Percentiles rank a stretch among this genome's conserved stretches.
Conservation (phyloP, 2,329 filamentous ascomycete genomes). For the Botrytis cinerea region DNA sequence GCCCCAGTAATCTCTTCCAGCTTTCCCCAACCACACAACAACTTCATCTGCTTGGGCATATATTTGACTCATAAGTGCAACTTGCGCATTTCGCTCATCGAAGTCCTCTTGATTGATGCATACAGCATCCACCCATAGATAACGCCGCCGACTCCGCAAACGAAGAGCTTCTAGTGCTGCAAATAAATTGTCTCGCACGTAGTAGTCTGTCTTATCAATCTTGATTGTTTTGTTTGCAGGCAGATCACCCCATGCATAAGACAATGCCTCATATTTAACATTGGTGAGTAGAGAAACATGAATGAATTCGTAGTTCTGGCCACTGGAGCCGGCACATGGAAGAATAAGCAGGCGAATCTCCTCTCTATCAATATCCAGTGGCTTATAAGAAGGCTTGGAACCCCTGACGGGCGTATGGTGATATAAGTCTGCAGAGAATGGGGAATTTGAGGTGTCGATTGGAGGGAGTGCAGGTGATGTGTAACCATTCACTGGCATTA, state of each 20-base stretch:
- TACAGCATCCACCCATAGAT: conserved; percentile 22
- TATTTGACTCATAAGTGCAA: conserved; percentile 21
- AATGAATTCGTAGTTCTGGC: conserved; percentile 19
- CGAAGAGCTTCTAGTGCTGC: conserved; percentile 11
- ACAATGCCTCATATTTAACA: conserved; percentile 25
- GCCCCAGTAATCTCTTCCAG: conserved; percentile 23
- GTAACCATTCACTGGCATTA: not conserved
- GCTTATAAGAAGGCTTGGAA: not conserved
- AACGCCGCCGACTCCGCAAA: conserved; percentile 5
- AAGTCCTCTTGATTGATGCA: conserved; percentile 25
- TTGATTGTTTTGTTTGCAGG: conserved; percentile 11
- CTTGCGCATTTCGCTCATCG: conserved; percentile 22
- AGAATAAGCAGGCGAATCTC: conserved; percentile 18
- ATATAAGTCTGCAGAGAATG: not conserved
- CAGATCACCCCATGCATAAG: conserved; percentile 25
- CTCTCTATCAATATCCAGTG: conserved; percentile 4
- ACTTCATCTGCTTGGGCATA: conserved; percentile 19
- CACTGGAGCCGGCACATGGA: not conserved
- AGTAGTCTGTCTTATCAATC: conserved; percentile 12
- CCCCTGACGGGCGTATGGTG: conserved; percentile 3
- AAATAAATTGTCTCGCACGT: conserved; percentile 20
- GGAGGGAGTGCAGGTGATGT: not conserved
- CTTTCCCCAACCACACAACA: conserved; percentile 19
- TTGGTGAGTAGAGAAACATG: conserved; percentile 22
- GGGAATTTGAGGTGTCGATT: not conserved